Evolutionary conservation across 2,329 filamentous ascomycete species (phyloP), one percentile per base, ranked within the genome.

Genomic region (Sordariomycetes sp.): DNA sequence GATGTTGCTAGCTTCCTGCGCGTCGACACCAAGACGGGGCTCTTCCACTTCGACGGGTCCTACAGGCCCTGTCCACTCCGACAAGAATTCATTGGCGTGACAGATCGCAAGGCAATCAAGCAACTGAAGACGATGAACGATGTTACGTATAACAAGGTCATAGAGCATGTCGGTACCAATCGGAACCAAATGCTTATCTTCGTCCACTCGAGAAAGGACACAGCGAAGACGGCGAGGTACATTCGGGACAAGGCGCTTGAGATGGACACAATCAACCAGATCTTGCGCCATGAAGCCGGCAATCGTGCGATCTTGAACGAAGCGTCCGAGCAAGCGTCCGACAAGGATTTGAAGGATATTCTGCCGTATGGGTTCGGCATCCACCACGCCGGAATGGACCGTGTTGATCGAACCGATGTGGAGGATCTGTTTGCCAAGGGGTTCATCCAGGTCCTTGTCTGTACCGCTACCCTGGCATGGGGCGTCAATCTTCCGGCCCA

Each of bases 41-140:
- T 97, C 57, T 97, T 96, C 79, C 92, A 99, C 71, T 99, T 99
- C 65, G 94, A 99, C 70, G 90, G 89, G 51, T 91, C 91, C 3
- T 99, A 86, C 77, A 82, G 94, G 65, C 95, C 94, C 61, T 99
- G 94, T 70, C 94, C 94, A 1, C 74, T 99, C 65, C 91, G 90
- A 66, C 94, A 99, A 70, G 95, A 99, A 71, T 99, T 97, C 68
- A 90, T 99, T 64, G 94, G 94, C 57, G 89, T 99, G 51, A 97
- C 93, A 0, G 94, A 99, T 65, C 95, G 94, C 75, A 97, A 97
- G 71, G 89, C 94, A 6, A 99, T 99, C 74, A 99, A 97, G 74
- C 94, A 99, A 71, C 78, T 99, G 58, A 97, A 97, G 79, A 95
- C 89, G 1, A 99, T 99, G 94, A 99, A 99, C 68, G 94, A 99